Evolutionary conservation across 2,329 filamentous ascomycete genomes (phyloP).

Genomic region (Chaetothyriales sp.): DNA sequence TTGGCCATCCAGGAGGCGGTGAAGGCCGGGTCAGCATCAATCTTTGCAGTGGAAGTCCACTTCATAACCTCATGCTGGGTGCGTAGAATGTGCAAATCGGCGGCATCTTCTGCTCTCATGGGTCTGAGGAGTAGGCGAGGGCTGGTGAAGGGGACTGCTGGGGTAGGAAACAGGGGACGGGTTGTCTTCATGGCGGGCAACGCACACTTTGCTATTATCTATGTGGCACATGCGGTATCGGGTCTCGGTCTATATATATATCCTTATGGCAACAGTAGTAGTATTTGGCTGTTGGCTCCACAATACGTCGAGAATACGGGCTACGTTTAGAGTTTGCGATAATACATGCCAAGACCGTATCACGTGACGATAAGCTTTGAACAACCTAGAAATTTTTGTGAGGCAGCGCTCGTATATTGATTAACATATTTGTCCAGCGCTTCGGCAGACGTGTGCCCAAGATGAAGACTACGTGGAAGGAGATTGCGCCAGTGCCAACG

Average conservation of each 20-base stretch:
- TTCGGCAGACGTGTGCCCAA: constrained; percentile 20
- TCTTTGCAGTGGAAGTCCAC: constrained; percentile 35
- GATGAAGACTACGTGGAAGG: constrained; percentile 49
- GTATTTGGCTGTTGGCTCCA: no score
- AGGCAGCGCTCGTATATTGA: neutral
- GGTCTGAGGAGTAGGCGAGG: constrained; percentile 44
- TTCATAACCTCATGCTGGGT: constrained; percentile 49
- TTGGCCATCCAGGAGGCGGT: constrained; percentile 30
- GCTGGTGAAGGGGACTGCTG: constrained; percentile 33
- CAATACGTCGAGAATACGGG: neutral
- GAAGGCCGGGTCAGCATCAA: constrained; percentile 33
- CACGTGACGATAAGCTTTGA: neutral
- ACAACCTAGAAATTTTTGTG: neutral
- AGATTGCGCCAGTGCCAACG: constrained; percentile 76
- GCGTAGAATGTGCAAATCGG: constrained; percentile 40
- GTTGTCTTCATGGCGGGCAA: constrained; percentile 35
- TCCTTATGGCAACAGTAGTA: no score
- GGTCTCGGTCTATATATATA: no score
- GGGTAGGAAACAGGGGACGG: constrained; percentile 27
- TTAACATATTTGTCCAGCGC: neutral
- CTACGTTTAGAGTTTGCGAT: neutral
- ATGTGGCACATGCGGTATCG: neutral
- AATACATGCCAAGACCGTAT: neutral
- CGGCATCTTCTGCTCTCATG: constrained; percentile 37
- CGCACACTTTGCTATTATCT: neutral